Evolutionary conservation across 805 yeast genomes (phyloP), one percentile per base, ranked within the genome.

Genomic region (Pichia deserticola): DNA sequence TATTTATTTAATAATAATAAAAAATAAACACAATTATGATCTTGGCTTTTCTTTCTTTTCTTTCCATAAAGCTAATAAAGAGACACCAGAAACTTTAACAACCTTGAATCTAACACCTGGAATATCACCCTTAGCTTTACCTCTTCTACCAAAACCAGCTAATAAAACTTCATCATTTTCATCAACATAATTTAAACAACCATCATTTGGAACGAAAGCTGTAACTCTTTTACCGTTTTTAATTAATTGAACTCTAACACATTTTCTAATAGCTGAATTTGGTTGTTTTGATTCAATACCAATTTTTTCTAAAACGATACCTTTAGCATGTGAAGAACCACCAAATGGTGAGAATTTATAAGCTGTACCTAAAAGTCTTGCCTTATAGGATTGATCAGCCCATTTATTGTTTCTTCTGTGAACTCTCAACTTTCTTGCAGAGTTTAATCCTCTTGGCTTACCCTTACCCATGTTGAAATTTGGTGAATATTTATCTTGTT

Each of bases 71-170:
- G 99, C 99, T 75, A 90, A 84, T 77, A 93, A 84, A 68, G 99
- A 93, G 71, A 95, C 99, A 87, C 99, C 99, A 68, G 99, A 88
- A 68, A 93, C 99, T 84, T 93, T 93, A 75, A 93, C 99, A 75
- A 93, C 99, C 88, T 93, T 93, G 89, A 93, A 93, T 87, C 99
- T 93, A 74, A 93, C 99, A 89, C 99, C 99, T 77, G 99, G 99
- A 73, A 93, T 92, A 90, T 93, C 99, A 84, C 99, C 99, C 95
- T 93, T 93, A 77, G 99, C 99, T 85, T 93, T 93, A 83, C 99
- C 99, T 85, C 96, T 93, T 82, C 98, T 89, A 89, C 99, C 99
- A 89, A 93, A 93, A 84, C 99, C 99, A 71, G 99, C 98, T 69
- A 93, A 83, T 71, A 93, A 82, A 68, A 93, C 99, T 79, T 93